Percentiles rank a stretch among this genome's conserved stretches.
phyloP scores from a whole-genome alignment of 257 asterid species.

The Nicotiana obtusifolia region DNA sequence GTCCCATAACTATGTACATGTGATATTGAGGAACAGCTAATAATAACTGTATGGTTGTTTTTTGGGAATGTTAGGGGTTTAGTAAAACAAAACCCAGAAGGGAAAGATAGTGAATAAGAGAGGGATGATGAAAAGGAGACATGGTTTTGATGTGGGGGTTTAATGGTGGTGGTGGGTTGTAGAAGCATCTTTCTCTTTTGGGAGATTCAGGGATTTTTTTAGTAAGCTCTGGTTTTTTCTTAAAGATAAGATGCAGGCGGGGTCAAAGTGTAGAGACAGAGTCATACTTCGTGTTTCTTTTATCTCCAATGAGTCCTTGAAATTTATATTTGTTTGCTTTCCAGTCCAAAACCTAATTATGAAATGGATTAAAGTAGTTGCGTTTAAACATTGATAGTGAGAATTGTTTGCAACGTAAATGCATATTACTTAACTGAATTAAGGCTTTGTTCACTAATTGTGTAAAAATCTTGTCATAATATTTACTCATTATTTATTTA shows the following conservation, averaged over 20 bases:
- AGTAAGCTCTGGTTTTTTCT: neutral
- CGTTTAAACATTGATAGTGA: too few species aligned
- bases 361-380: neutral
- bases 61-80: conserved; percentile 25
- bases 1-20: conserved; percentile 55
- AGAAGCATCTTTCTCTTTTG: conserved; percentile 52
- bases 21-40: conserved; percentile 51
- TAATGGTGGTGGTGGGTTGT: conserved; percentile 41
- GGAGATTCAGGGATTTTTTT: neutral
- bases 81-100: conserved; percentile 38
- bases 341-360: neutral
- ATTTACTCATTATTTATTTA: too few species aligned
- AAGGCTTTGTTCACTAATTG: too few species aligned
- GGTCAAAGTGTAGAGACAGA: neutral
- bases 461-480: too few species aligned
- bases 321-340: neutral
- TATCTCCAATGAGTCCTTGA: neutral
- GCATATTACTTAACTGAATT: too few species aligned
- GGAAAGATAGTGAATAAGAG: conserved; percentile 38
- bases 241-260: neutral
- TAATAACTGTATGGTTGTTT: conserved; percentile 20
- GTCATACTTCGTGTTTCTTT: neutral
- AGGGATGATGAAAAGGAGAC: conserved; percentile 18
- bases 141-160: conserved; percentile 30
- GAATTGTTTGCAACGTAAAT: too few species aligned